A percentile compares a stretch with the other conserved stretches of the same genome.
These are phyloP conservation scores for Avena atlantica DNA, from an alignment of 176 grass and related monocot species.

Conservation along the genomic window DNA sequence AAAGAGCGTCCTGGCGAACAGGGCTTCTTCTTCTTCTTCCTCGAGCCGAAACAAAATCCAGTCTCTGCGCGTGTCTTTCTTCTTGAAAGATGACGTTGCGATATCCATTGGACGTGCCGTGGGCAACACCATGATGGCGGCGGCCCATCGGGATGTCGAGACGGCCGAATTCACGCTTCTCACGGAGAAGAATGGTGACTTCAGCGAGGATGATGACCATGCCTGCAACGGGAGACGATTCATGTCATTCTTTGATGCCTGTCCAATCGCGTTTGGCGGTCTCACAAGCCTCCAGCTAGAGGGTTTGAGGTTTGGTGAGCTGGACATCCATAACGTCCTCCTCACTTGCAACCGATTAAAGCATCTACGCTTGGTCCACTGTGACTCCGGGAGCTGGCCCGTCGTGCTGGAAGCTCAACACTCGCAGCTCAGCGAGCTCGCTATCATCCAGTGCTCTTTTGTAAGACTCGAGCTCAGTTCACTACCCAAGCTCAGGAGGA, in stretches of 20 bases:
- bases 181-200: not conserved
- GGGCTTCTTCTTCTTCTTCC: not conserved
- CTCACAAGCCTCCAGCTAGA: constrained; percentile 16
- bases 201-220: not conserved
- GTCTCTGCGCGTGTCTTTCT: not conserved
- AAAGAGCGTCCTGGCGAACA: not conserved
- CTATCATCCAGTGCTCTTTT: not conserved
- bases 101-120: not conserved
- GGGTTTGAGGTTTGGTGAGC: not conserved
- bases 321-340: not conserved
- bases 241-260: not conserved
- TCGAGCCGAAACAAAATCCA: not conserved
- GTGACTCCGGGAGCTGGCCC: not conserved
- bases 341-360: not conserved
- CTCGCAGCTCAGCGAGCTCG: not conserved
- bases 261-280: constrained; percentile 8
- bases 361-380: not conserved
- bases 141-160: not conserved
- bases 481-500: not conserved
- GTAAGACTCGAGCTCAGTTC: not conserved
- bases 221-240: not conserved
- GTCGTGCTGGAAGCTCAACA: not conserved
- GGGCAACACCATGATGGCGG: not conserved
- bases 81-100: not conserved
- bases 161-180: not conserved